phyloP scores from a whole-genome alignment of 2,329 filamentous ascomycete species.

The Tolypocladium tropicale region DNA sequence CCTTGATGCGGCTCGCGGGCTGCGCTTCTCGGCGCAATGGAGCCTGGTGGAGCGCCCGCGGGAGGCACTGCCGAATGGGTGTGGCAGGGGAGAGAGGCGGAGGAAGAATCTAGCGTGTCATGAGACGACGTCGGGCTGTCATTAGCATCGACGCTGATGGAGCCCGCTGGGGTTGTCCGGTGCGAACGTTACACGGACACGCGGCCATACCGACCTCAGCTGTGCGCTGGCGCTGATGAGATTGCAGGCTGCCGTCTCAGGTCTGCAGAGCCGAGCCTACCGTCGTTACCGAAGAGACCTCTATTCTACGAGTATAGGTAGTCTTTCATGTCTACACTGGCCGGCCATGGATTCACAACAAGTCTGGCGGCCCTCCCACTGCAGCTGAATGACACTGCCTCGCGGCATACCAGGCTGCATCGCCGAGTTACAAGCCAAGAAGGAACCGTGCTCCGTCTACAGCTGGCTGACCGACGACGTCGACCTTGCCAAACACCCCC shows the following conservation, averaged over 20 bases:
- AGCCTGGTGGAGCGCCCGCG: neutral
- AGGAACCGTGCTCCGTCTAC: slow-evolving; percentile 6
- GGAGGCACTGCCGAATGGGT: neutral
- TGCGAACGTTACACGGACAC: neutral
- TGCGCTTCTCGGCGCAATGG: neutral
- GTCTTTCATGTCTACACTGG: neutral
- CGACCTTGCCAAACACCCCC: slow-evolving; percentile 7
- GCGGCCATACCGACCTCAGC: neutral
- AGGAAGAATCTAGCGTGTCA: neutral
- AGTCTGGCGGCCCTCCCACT: neutral
- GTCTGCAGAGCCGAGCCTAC: neutral
- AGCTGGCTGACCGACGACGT: slow-evolving; percentile 7
- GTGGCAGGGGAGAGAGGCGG: neutral
- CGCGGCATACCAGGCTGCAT: neutral
- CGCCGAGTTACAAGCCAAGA: neutral
- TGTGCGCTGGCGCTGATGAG: neutral
- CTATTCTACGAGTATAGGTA: no score
- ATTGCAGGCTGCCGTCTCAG: neutral
- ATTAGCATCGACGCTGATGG: neutral
- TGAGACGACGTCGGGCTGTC: neutral
- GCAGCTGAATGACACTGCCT: neutral
- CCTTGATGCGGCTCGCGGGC: neutral
- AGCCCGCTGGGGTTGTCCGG: neutral
- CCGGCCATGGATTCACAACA: neutral
- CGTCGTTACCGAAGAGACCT: neutral